Base-by-base conservation (phyloP, 331 rosid species). In the Dryas integrifolia region DNA sequence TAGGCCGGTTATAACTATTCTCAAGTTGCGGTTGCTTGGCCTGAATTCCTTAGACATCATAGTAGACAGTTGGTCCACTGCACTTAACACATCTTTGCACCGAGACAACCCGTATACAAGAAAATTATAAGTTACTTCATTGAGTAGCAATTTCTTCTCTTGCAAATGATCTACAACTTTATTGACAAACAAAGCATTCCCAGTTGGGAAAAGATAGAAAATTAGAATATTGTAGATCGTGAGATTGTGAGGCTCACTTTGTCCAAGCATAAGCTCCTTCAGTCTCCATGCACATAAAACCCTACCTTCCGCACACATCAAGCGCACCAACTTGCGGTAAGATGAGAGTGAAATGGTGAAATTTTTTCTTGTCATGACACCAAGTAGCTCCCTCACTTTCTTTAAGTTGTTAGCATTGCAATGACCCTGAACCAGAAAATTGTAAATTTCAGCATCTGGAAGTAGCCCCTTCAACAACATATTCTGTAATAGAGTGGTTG, bases 11-110 rank as follows among this genome's bases (percentile, higher is more conserved):
- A 91, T 81, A 64, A 84, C 89, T 65, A 41, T 70, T 62, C 93
- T 88, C 88, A 89, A 78, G 83, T 77, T 84, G 72, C 90, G 90
- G 67, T 83, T 85, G 75, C 84, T 73, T 43, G 98, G 97, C 79
- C 66, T 83, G n/a, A 84, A 73, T 75, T 85, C 84, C 84, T 67
- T 84, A 6, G 75, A 83, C 62, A 94, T 88, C 98, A 94, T 91
- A 55, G 80, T 72, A 64, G 80, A 75, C 44, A 94, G 80, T 81
- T 79, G 87, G 35, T 80, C 82, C 59, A 59, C 60, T 35, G 96
- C 75, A 75, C 83, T 77, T 3, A 84, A 78, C n/a, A 86, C 65
- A 70, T 91, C 89, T 73, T 84, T 84, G 78, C 90, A 81, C 51
- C 56, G 78, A 72, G 74, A 82, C 72, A 89, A 91, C 61, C 97